A percentile compares a stretch with the other conserved stretches of the same genome.
Conservation (phyloP, 495 filamentous ascomycete genomes). For the Aspergillus indologenus region DNA sequence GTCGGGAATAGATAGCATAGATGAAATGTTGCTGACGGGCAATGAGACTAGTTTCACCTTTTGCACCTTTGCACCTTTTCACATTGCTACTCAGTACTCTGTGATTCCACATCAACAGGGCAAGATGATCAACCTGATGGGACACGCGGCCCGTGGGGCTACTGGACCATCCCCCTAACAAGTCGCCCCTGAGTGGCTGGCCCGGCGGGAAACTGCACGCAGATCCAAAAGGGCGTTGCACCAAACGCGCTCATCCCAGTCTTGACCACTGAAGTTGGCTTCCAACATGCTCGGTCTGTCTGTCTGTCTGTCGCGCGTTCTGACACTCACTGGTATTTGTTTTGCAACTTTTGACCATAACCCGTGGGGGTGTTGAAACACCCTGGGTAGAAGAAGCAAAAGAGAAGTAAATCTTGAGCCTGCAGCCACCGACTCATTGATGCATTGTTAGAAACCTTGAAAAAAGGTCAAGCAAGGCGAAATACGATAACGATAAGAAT, state of each 20-base stretch:
- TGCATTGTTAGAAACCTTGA: neutral
- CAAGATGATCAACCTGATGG: conserved; percentile 10
- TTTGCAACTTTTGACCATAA: neutral
- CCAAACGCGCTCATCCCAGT: neutral
- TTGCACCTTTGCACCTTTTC: neutral
- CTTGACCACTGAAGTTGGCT: neutral
- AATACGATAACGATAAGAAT: neutral
- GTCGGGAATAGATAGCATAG: neutral
- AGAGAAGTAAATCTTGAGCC: neutral
- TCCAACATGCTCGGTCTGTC: neutral
- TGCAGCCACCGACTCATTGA: neutral
- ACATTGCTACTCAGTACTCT: neutral
- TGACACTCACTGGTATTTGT: neutral
- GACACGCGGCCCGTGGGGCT: conserved; percentile 30
- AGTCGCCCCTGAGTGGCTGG: conserved; percentile 14
- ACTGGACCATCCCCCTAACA: neutral
- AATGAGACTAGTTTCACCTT: neutral
- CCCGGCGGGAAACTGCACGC: conserved; percentile 17
- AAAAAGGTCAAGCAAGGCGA: too few relatives aligned
- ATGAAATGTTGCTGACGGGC: neutral
- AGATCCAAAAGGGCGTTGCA: conserved; percentile 12
- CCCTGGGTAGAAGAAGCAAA: neutral
- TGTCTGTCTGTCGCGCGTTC: neutral
- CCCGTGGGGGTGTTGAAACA: neutral
- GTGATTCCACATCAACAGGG: neutral